Percentiles rank a stretch among this genome's conserved stretches.
These are phyloP conservation scores for Oemleria cerasiformis DNA, from an alignment of 306 rosid genomes.

Conservation along the genomic window DNA sequence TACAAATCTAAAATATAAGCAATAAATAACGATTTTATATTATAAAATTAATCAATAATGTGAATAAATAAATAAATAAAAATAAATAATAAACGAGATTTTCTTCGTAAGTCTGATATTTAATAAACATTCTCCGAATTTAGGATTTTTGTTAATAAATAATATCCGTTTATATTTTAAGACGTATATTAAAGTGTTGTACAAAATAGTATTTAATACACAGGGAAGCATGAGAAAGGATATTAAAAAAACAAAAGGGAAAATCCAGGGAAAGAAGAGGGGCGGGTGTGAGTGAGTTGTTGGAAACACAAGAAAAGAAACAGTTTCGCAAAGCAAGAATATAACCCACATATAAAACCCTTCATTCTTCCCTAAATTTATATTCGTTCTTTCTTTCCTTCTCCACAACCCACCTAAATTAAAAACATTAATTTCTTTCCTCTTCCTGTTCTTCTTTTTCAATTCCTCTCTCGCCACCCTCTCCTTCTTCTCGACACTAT, in stretches of 20 bases:
- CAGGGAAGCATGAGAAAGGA: background rate
- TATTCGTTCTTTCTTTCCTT: conserved; percentile 1
- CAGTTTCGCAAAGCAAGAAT: background rate
- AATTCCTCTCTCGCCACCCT: conserved; percentile 1
- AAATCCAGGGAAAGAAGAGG: conserved; percentile 2
- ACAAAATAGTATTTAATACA: background rate
- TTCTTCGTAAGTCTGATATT: too few relatives aligned
- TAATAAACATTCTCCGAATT: too few relatives aligned
- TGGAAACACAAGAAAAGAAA: conserved; percentile 14
- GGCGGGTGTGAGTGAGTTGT: conserved; percentile 10
- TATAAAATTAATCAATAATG: too few relatives aligned
- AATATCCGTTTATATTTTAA: too few relatives aligned
- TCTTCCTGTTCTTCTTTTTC: conserved; percentile 8
- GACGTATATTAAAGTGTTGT: too few relatives aligned
- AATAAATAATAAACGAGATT: too few relatives aligned
- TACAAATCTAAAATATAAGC: too few relatives aligned
- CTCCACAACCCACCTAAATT: conserved; percentile 16
- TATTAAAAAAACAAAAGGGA: background rate
- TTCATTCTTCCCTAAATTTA: background rate
- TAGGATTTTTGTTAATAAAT: too few relatives aligned
- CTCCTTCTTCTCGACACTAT: background rate
- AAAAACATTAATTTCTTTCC: conserved; percentile 1
- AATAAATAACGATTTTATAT: too few relatives aligned
- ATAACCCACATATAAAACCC: conserved; percentile 22
- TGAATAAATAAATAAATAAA: too few relatives aligned